Percentiles rank a stretch among this genome's conserved stretches.
Conservation (phyloP, 805 yeast species). For the Wickerhamiella brachini region DNA sequence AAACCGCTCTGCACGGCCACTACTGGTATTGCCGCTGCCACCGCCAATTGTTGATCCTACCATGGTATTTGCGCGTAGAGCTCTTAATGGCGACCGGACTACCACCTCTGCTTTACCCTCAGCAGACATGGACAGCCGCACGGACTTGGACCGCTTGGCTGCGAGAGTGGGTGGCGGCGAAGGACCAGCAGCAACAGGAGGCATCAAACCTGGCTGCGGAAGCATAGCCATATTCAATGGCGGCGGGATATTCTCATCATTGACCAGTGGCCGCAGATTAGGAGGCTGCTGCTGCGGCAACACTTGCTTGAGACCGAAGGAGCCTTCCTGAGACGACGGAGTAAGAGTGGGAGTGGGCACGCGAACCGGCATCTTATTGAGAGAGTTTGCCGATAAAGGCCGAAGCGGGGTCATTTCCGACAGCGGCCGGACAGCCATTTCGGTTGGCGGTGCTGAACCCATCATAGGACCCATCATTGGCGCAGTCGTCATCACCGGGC, state of each 20-base stretch:
- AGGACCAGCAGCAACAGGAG: background rate
- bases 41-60: background rate
- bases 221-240: background rate
- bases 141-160: constrained; percentile 13
- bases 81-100: constrained; percentile 18
- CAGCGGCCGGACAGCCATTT: no score
- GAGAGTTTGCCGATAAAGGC: background rate
- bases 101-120: constrained; percentile 29
- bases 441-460: no score
- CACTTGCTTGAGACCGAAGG: no score
- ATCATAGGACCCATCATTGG: no score
- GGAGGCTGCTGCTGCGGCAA: background rate
- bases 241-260: background rate
- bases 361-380: background rate
- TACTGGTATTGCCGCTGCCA: constrained; percentile 2
- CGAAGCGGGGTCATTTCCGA: background rate
- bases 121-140: constrained; percentile 24
- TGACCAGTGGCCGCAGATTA: background rate
- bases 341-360: background rate
- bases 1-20: constrained; percentile 8
- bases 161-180: constrained; percentile 1
- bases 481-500: no score
- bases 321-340: background rate
- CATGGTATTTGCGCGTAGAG: constrained; percentile 6
- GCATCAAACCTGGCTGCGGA: background rate